phyloP scores from a whole-genome alignment of 2,329 filamentous ascomycete species.

The Cryoendolithus antarcticus region DNA sequence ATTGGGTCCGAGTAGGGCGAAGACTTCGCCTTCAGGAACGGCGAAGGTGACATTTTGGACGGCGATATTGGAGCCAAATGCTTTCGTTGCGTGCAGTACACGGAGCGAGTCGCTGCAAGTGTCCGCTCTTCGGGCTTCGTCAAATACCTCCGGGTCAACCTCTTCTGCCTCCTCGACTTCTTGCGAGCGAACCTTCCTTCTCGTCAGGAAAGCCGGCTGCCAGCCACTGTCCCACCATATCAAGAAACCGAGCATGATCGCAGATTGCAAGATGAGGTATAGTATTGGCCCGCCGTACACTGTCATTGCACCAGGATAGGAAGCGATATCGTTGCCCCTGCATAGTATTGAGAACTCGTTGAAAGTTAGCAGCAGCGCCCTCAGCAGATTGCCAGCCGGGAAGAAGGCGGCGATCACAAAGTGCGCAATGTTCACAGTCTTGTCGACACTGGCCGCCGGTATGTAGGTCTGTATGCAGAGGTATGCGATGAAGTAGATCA shows the following conservation, averaged over 20 bases:
- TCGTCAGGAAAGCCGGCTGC: constrained; percentile 44
- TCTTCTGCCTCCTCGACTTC: constrained; percentile 32
- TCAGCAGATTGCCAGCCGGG: constrained; percentile 63
- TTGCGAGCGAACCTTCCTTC: constrained; percentile 29
- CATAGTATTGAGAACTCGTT: constrained; percentile 80
- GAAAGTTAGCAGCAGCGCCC: constrained; percentile 62
- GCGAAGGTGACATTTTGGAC: constrained; percentile 85
- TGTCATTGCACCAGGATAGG: constrained; percentile 57
- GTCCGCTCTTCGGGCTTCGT: constrained; percentile 53
- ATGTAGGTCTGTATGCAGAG: constrained; percentile 52
- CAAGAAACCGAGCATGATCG: constrained; percentile 58
- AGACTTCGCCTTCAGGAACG: constrained; percentile 68
- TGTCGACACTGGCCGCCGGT: constrained; percentile 56
- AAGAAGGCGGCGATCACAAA: constrained; percentile 63
- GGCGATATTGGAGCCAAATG: constrained; percentile 61
- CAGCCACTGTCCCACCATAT: constrained; percentile 70
- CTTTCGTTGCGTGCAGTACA: constrained; percentile 70
- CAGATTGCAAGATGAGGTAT: constrained; percentile 64
- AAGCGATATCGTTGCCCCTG: constrained; percentile 46
- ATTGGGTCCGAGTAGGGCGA: constrained; percentile 80
- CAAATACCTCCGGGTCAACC: constrained; percentile 45
- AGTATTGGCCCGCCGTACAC: constrained; percentile 76
- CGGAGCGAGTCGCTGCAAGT: constrained; percentile 55
- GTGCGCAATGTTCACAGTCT: constrained; percentile 54
- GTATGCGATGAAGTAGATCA: constrained; percentile 36